Base-by-base conservation (phyloP, 257 asterid genomes). In the Petunia secreta region DNA sequence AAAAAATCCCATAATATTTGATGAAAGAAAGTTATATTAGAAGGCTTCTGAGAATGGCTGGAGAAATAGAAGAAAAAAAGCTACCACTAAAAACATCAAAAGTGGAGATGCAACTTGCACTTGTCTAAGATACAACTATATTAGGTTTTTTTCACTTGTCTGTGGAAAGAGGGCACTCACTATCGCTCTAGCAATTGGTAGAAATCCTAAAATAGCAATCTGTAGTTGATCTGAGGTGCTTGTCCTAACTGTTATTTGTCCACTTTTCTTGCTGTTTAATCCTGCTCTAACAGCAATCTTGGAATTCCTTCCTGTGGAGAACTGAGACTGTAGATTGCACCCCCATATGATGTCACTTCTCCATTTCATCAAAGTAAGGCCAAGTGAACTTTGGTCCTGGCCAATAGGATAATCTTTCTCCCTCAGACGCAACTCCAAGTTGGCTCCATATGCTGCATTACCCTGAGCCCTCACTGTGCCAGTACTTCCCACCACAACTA, bases 191-290 rank as follows among this genome's bases (percentile, higher is more conserved):
- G 87, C 91, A 60, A 88, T 57, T 5, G 91, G 94, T 64, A 90
- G 82, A 36, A 91, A 64, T 37, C 89, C 91, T 60, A 93, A 14
- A 54, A 87, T 80, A 50, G 89, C 89, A 75, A 93, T 76, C 37
- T 82, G 91, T 53, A 84, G 88, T 55, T 87, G 91, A 79, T 90
- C 94, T n/a, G 89, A 90, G 48, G 88, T 83, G 85, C 88, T 87
- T 44, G 86, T 86, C 85, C 80, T 85, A 38, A 92, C 46, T 55
- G 82, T 82, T 44, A 94, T 82, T 86, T 75, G 85, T 68, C 92
- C 89, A 4, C 79, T 85, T 64, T n/a, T 86, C 84, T 88, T 84
- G 83, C 84, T 88, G 77, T 87, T 81, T 82, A 90, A 55, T 54
- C 87, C 83, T 3, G 89, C 91, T 43, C 55, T 40, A 41, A 89